These are phyloP conservation scores for Coleophoma cylindrospora DNA, from an alignment of 2,329 filamentous ascomycete species.

Conservation along the genomic window DNA sequence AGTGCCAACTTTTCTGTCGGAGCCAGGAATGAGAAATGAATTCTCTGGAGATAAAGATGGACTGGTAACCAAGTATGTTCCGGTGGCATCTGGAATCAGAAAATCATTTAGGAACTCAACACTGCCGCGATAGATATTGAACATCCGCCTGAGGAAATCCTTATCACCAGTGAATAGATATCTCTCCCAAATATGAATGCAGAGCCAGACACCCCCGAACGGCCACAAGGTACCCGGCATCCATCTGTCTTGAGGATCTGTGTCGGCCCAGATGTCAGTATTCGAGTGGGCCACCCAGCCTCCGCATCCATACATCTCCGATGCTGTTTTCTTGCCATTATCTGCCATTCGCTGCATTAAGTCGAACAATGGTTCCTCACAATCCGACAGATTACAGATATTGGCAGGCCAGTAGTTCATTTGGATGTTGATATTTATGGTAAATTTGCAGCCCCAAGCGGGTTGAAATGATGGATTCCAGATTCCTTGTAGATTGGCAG, in stretches of 20 bases:
- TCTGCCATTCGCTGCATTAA: constrained; percentile 30
- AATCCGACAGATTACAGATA: constrained; percentile 26
- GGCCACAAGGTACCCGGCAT: constrained; percentile 22
- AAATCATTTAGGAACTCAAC: constrained; percentile 29
- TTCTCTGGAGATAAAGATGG: constrained; percentile 35
- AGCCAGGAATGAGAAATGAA: constrained; percentile 18
- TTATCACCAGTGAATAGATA: constrained; percentile 16
- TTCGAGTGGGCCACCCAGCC: constrained; percentile 27
- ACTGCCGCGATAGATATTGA: constrained; percentile 25
- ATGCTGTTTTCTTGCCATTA: constrained; percentile 26
- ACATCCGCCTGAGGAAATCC: constrained; percentile 21
- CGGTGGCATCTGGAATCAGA: constrained; percentile 23
- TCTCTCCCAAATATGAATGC: neutral
- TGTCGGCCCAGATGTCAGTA: constrained; percentile 28
- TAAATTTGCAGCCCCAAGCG: constrained; percentile 43
- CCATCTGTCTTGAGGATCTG: constrained; percentile 26
- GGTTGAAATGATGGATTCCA: constrained; percentile 37
- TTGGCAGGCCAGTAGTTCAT: constrained; percentile 47
- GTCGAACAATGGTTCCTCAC: constrained; percentile 33
- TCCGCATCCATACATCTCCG: constrained; percentile 23
- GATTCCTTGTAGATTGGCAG: constrained; percentile 39
- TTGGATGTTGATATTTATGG: constrained; percentile 46
- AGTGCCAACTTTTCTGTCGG: constrained; percentile 19
- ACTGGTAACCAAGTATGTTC: constrained; percentile 26
- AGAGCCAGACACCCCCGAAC: neutral